Evolutionary conservation across 257 asterid species (phyloP).

Genomic region (Gentiana macrophylla): DNA sequence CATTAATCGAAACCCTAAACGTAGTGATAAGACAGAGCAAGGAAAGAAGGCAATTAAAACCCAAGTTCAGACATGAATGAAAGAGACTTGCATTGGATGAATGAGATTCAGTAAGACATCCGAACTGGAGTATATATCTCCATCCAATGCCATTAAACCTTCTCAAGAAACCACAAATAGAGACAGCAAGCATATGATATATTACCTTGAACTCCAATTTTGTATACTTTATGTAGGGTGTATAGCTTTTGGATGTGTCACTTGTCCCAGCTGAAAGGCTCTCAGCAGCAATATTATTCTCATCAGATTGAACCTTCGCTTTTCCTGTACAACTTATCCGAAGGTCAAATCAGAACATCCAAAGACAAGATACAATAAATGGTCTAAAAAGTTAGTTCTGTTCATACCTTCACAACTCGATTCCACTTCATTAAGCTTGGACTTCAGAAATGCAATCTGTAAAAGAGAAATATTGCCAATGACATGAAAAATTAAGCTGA

Average conservation of each 20-base stretch:
- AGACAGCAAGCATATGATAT: slow-evolving; percentile 8
- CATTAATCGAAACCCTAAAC: no score
- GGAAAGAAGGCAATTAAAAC: not conserved
- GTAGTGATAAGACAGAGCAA: not conserved
- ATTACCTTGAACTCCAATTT: slow-evolving; percentile 75
- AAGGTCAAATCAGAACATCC: not conserved
- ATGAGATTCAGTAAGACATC: not conserved
- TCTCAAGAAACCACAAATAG: not conserved
- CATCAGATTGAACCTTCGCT: slow-evolving; percentile 16
- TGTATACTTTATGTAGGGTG: slow-evolving; percentile 71
- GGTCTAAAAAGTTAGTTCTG: not conserved
- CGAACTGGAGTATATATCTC: not conserved
- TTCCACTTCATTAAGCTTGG: slow-evolving; percentile 46
- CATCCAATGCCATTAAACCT: no score
- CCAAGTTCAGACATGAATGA: not conserved
- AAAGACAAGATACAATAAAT: slow-evolving; percentile 6
- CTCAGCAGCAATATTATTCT: slow-evolving; percentile 26
- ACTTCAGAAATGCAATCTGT: slow-evolving; percentile 64
- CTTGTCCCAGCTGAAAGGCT: slow-evolving; percentile 23
- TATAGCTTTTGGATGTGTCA: slow-evolving; percentile 48
- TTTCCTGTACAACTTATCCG: slow-evolving; percentile 28
- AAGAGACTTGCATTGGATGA: not conserved
- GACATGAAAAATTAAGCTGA: slow-evolving; percentile 14
- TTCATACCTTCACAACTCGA: slow-evolving; percentile 35
- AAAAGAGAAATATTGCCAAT: slow-evolving; percentile 10